Evolutionary conservation across 345 rosid genomes (phyloP), one percentile per base, ranked within the genome.

Genomic region (Linum trigynum): DNA sequence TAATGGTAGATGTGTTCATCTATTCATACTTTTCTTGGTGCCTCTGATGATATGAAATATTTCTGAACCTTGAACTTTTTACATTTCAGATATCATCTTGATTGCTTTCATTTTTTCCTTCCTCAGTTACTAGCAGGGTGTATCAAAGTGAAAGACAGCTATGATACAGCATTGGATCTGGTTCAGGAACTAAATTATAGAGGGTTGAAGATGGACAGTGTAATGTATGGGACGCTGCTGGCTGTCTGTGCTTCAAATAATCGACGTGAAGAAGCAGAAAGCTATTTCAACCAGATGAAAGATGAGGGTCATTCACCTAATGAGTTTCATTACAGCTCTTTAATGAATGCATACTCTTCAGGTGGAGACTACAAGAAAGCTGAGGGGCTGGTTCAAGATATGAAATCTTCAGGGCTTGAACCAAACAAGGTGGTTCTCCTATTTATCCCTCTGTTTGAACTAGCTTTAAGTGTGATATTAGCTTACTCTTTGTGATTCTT

Each of bases 201-300:
- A 32, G 84, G 80, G 17, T 68, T 88, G 72, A 72, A 67, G 74
- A 86, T 90, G 94, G 98, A 90, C 14, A 23, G 79, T 59, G 85
- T 92, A 62, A 87, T 90, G 84, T 90, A 87, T 76, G 97, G 94
- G 69, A 83, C 91, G 41, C 82, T 92, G 74, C 73, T 90, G 78
- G 94, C 97, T 3, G 77, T 92, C 69, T 92, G 94, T 80, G 98
- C 97, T 78, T 88, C 97, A 43, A 82, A 81, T 72, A 83, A 86
- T 76, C 84, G 69, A 55, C 74, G 82, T 50, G 85, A 85, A 73
- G 89, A 86, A 75, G 98, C 98, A 71, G 83, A 86, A 70, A 75
- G 60, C 61, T 88, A 72, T 72, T 85, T 92, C 65, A 72, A 80
- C 77, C 84, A 82, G 78, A 90, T 92, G 98, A 86, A 75, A 78